phyloP scores from a whole-genome alignment of 331 rosid species.

The Pyrus hybrid region DNA sequence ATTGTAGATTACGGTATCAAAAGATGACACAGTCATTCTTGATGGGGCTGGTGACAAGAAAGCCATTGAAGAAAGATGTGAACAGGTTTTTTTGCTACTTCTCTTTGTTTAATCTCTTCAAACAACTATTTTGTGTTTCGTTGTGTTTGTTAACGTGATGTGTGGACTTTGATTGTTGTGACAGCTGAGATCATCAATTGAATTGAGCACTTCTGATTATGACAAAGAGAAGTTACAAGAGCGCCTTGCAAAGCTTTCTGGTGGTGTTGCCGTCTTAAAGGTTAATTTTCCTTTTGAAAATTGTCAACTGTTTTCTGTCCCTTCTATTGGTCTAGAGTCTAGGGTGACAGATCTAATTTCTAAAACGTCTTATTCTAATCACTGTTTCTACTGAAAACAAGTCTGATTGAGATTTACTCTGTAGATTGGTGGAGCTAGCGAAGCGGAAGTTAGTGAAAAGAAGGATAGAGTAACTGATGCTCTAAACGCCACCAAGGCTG shows the following conservation, averaged over 20 bases:
- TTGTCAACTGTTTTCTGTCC: neutral
- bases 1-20: slow-evolving; percentile 63
- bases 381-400: neutral
- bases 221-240: slow-evolving; percentile 93
- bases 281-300: slow-evolving; percentile 20
- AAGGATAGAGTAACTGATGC: slow-evolving; percentile 99
- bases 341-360: neutral
- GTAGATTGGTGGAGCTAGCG: slow-evolving; percentile 98
- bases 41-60: slow-evolving; percentile 93
- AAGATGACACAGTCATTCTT: slow-evolving; percentile 89
- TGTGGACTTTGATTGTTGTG: slow-evolving; percentile 3
- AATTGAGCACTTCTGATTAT: slow-evolving; percentile 83
- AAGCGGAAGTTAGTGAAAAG: slow-evolving; percentile 88
- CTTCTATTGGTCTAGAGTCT: neutral
- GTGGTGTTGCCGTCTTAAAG: slow-evolving; percentile 95
- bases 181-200: slow-evolving; percentile 79
- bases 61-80: slow-evolving; percentile 85
- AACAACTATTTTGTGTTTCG: neutral
- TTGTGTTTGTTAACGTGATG: neutral
- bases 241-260: slow-evolving; percentile 91
- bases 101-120: neutral
- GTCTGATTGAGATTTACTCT: neutral
- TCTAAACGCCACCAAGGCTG: slow-evolving; percentile 93
- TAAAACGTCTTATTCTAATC: neutral
- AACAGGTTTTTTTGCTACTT: slow-evolving; percentile 44